Base-by-base conservation (phyloP, 768 basidiomycete species). In the Dioszegia aurantiaca region DNA sequence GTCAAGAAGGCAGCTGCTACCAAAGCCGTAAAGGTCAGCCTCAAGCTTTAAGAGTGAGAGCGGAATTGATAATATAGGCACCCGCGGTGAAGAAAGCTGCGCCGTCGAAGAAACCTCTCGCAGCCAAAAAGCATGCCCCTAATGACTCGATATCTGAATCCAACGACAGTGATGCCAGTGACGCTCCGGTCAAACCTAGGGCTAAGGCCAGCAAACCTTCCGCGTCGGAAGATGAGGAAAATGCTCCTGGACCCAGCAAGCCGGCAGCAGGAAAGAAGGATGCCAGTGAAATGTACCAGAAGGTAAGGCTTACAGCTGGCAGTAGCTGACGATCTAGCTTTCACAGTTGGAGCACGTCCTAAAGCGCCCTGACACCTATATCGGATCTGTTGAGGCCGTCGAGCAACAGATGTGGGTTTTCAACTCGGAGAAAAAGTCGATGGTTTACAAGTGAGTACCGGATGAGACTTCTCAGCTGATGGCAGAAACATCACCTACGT, bases 391-490 rank as follows among this genome's bases (percentile, higher is more conserved):
- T 2, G 94, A 98, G 77, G 86, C 85, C 0, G 82, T 90, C 55
- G 87, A 85, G 0, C 88, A 93, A 73, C 67, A 78, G 26, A 91
- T 98, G 85, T 99, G 95, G 95, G 90, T 90, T 1, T 94, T 86
- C 73, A 91, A 98, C 75, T 80, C 83, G 0, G 86, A 86, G 33
- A 84, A 80, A 37, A 92, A 90, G 70, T 86, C 86, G 27, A 91
- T 99, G 86, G 84, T 84, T 1, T 78, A 85, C 68, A 82, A 87
- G 69, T 91, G 86, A 46, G 88, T 87, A 62, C 9, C 10, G 33
- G 14, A 14, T 33, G 33, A 8, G 23, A 28, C 2, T 40, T 24
- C 27, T 3, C 11, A 45, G 51, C 47, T 52, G 27, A 49, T n/a
- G 44, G 1, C 43, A 80, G 81, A 21, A 69, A 77, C 10, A 79